Evolutionary conservation across 2,329 filamentous ascomycete species (phyloP).

Genomic region (Lecanosticta acicola): DNA sequence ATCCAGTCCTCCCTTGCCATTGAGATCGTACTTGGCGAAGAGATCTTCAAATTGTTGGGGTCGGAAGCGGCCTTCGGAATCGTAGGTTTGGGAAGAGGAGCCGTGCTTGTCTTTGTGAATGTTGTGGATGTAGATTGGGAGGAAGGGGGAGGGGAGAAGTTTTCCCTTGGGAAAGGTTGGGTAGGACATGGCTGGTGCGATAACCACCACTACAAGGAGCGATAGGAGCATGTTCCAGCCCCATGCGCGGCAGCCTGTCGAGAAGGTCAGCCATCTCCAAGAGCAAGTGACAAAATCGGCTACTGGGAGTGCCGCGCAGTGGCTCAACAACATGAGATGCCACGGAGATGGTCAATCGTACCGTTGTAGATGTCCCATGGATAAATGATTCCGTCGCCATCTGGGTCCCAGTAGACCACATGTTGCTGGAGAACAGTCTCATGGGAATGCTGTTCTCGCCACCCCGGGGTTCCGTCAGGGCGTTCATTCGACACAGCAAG

Average conservation of each 20-base stretch:
- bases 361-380: slow-evolving; percentile 47
- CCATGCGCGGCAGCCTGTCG: slow-evolving; percentile 42
- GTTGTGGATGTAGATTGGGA: slow-evolving; percentile 38
- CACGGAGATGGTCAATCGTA: too few relatives aligned
- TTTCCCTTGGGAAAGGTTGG: slow-evolving; percentile 36
- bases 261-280: too few relatives aligned
- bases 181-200: slow-evolving; percentile 48
- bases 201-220: slow-evolving; percentile 42
- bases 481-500: slow-evolving; percentile 36
- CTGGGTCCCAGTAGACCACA: slow-evolving; percentile 48
- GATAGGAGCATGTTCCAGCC: slow-evolving; percentile 44
- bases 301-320: slow-evolving; percentile 6
- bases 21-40: slow-evolving; percentile 42
- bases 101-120: slow-evolving; percentile 43
- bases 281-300: slow-evolving; percentile 17
- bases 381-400: slow-evolving; percentile 50
- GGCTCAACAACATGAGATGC: slow-evolving; percentile 3
- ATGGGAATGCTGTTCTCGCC: slow-evolving; percentile 34
- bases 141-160: slow-evolving; percentile 42
- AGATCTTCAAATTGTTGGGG: slow-evolving; percentile 46
- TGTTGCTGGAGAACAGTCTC: slow-evolving; percentile 50
- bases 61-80: slow-evolving; percentile 42
- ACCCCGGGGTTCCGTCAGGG: slow-evolving; percentile 40
- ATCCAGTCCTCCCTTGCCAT: slow-evolving; percentile 37
- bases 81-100: slow-evolving; percentile 40